Evolutionary conservation across 495 filamentous ascomycete genomes (phyloP), one percentile per base, ranked within the genome.

Genomic region (Geopyxis carbonaria): DNA sequence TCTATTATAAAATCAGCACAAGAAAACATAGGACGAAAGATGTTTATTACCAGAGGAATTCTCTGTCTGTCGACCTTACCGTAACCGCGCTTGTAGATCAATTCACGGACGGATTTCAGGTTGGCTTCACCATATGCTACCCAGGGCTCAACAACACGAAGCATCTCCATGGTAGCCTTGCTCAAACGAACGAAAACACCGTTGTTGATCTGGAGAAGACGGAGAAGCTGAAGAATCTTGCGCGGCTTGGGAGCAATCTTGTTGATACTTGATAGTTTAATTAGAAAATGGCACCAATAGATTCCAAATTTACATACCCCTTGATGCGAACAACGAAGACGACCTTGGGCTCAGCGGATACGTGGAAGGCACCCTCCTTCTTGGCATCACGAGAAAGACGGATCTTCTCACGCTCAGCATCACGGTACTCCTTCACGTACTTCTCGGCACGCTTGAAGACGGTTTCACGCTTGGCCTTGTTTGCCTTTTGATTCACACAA

Each of bases 361-460:
- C 78, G 66, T 89, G 81, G 79, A 80, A 91, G 61, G 74, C 80
- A 62, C 83, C 85, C 59, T 87, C 75, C 66, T 85, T 70, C 72
- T 91, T 92, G 58, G 83, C 78, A 47, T 80, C 63, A 45, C 89
- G 86, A 51, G 66, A 59, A 28, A 95, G 81, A 57, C 87, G 84
- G 65, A 95, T 76, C 76, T 91, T 89, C 76, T 97, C 91, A 50
- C 85, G 84, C 80, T 95, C 91, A 38, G 72, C 76, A 57, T 92
- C 82, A 49, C 89, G 86, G 76, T 97, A 97, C 68, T 95, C 89
- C 70, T 91, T 85, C 54, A 95, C 82, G 68, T 95, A 97, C 66
- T 84, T 82, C 73, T 97, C 89, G 56, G 91, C 89, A 63, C 91
- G 89, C 76, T 94, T 93, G 80, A 97, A 97, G 78, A 95, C 91